These are phyloP conservation scores for Rhodofomes roseus DNA, from an alignment of 1,284 basidiomycete species.

Conservation along the genomic window DNA sequence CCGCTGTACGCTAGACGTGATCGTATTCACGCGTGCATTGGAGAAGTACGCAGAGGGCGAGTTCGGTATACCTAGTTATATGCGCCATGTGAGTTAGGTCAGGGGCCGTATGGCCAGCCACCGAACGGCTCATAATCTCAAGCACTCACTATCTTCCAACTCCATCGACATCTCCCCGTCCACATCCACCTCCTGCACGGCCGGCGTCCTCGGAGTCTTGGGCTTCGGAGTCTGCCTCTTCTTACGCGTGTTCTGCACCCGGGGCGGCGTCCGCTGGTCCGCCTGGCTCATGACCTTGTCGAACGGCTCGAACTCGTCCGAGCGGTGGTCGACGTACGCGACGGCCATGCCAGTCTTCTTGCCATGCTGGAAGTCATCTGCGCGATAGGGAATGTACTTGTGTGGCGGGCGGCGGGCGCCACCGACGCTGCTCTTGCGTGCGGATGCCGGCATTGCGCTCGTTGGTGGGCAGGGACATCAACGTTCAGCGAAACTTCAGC, in stretches of 20 bases:
- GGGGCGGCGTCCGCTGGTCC: slow-evolving; percentile 60
- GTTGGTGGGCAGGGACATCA: background rate
- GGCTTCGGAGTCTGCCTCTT: slow-evolving; percentile 35
- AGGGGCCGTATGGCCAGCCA: background rate
- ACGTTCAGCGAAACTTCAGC: background rate
- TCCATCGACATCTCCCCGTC: slow-evolving; percentile 74
- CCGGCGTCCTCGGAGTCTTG: slow-evolving; percentile 25
- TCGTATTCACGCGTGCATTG: slow-evolving; percentile 42
- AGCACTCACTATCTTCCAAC: slow-evolving; percentile 52
- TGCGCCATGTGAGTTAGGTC: background rate
- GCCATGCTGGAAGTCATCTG: slow-evolving; percentile 68
- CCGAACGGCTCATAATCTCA: background rate
- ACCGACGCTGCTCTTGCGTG: slow-evolving; percentile 33
- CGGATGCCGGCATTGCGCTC: slow-evolving; percentile 27
- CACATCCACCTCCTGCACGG: slow-evolving; percentile 31
- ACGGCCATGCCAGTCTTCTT: slow-evolving; percentile 74
- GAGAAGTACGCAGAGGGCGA: slow-evolving; percentile 56
- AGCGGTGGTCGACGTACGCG: slow-evolving; percentile 63
- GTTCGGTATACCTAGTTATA: slow-evolving; percentile 23
- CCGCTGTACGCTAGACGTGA: slow-evolving; percentile 44
- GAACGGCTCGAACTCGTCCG: slow-evolving; percentile 85
- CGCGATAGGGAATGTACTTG: slow-evolving; percentile 70
- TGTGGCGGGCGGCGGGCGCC: slow-evolving; percentile 30
- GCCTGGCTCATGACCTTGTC: slow-evolving; percentile 70
- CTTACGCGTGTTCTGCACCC: slow-evolving; percentile 37